Evolutionary conservation across 768 basidiomycete genomes (phyloP).

Genomic region (Pleurotus giganteus): DNA sequence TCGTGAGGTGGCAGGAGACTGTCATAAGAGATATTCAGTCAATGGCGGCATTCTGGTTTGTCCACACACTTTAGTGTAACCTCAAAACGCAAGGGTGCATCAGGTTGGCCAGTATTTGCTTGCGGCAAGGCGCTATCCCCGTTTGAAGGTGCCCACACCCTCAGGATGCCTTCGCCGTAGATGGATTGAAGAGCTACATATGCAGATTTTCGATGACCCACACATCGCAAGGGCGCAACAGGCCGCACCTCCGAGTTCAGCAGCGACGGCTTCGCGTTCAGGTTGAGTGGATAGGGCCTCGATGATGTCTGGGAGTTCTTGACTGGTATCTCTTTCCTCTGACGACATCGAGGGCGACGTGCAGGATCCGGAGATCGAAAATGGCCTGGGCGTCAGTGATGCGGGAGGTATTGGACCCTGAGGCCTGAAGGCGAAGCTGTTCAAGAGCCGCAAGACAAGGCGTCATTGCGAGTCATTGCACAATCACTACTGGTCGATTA

Average conservation of each 20-base stretch:
- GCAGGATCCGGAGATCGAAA: too few species aligned
- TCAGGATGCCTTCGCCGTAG: constrained; percentile 68
- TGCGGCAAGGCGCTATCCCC: constrained; percentile 17
- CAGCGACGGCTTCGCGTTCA: constrained; percentile 41
- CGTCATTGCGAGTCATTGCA: too few species aligned
- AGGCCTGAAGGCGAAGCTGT: too few species aligned
- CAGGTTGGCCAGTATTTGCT: constrained; percentile 19
- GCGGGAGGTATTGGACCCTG: too few species aligned
- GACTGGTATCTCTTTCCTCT: constrained; percentile 19
- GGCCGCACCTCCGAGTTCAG: constrained; percentile 43
- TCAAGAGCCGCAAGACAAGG: too few species aligned
- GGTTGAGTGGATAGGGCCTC: constrained; percentile 18
- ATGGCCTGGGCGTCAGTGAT: too few species aligned
- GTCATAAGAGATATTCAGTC: constrained; percentile 21
- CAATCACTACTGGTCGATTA: too few species aligned
- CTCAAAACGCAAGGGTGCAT: constrained; percentile 57
- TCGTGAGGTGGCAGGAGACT: constrained; percentile 57
- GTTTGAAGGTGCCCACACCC: constrained; percentile 47
- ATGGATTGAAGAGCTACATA: constrained; percentile 73
- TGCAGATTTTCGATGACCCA: constrained; percentile 11
- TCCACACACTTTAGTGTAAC: constrained; percentile 57
- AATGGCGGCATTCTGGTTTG: constrained; percentile 8
- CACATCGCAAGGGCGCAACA: not conserved
- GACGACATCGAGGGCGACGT: not conserved
- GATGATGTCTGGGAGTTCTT: not conserved